These are phyloP conservation scores for Lepidium didymum DNA, from an alignment of 345 rosid species.

Conservation along the genomic window DNA sequence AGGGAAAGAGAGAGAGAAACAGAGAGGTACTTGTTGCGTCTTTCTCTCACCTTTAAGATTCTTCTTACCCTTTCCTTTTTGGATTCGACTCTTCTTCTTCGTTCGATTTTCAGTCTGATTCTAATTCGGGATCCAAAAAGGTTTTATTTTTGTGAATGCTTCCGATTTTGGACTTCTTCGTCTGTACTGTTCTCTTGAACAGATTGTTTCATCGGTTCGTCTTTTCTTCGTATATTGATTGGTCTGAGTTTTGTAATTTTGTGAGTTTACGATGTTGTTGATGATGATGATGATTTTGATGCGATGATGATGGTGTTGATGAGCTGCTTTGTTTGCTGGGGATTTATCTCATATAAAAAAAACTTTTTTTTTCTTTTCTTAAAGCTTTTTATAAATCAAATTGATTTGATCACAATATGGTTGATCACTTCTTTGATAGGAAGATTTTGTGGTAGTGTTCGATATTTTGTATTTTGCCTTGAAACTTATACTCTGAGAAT, in stretches of 20 bases:
- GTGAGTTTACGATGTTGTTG: background rate
- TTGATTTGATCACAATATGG: constrained; percentile 1
- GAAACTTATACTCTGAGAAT: background rate
- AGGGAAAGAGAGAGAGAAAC: background rate
- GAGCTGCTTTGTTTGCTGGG: background rate
- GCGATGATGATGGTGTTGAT: background rate
- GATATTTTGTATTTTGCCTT: background rate
- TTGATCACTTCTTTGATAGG: background rate
- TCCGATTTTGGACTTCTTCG: constrained; percentile 1
- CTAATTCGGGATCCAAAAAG: background rate
- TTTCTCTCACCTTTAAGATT: constrained; percentile 3
- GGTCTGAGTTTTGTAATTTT: background rate
- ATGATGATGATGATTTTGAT: background rate
- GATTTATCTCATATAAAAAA: background rate
- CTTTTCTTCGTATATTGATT: background rate
- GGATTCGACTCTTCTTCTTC: constrained; percentile 12
- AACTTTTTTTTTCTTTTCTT: background rate
- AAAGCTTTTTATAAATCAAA: background rate
- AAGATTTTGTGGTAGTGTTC: background rate
- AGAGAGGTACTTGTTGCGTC: constrained; percentile 2
- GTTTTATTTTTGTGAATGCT: constrained; percentile 11
- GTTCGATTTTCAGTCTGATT: background rate
- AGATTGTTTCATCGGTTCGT: constrained; percentile 22
- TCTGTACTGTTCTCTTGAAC: constrained; percentile 1
- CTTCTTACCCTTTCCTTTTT: background rate